Evolutionary conservation across 2,329 filamentous ascomycete species (phyloP), one percentile per base, ranked within the genome.

Genomic region (Epichloe gansuensis): DNA sequence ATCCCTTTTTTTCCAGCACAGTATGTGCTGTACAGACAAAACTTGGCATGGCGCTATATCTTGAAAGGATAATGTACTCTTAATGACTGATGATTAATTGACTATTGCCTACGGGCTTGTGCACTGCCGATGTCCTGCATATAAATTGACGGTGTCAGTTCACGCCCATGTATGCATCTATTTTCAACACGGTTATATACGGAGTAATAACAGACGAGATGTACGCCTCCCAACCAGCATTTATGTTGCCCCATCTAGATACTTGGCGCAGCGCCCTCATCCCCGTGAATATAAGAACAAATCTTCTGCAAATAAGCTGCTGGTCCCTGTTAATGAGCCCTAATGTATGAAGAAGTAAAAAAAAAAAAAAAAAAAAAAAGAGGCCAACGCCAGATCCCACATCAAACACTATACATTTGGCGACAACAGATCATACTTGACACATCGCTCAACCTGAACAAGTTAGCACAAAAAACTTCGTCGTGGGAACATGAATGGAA

Each of bases 401-500:
- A n/a, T 15, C 28, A 0, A 17, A 28, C 9, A 48, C 57, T 72
- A 95, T 58, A 95, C 82, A 72, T 95, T 95, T 3, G 90, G 90
- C 48, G 88, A 88, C 55, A 96, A 72, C 57, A 88, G 77, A 69
- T 96, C 90, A 60, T 91, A 95, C 66, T 91, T 93, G 62, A 96
- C 91, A 66, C 88, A 95, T 63, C 81, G 78, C 69, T 95, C 90
- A 37, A 91, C 87, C 83, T 87, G 53, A 38, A 25, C 9, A 5
- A 4, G 28, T 39, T n/a, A 50, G 48, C 21, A 42, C 2, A 21
- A 21, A 42, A 48, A 48, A 11, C 47, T 54, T 56, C 46, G 56
- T n/a, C 56, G 37, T 39, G 13, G 13, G 37, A 8, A 31, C 8
- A 31, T 31, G 1, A 31, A 31, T 31, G 28, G 28, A 4, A 1